Conservation (phyloP, 1,139 yeast species). For the Blastobotrys proliferans region DNA sequence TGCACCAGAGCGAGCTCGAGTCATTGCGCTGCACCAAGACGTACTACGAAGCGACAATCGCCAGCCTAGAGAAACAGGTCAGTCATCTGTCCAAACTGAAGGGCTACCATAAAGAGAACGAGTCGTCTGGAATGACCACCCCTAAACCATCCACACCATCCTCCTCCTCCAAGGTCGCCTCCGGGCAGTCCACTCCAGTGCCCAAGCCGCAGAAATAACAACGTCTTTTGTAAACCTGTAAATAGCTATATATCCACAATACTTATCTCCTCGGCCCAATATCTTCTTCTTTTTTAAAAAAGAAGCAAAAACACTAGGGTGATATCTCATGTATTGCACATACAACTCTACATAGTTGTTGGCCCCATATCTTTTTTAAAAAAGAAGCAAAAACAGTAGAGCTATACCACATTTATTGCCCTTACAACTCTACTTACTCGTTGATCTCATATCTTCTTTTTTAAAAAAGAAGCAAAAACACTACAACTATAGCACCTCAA, state of each 20-base stretch:
- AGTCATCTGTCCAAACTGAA: background rate
- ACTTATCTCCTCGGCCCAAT: background rate
- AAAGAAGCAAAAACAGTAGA: too few species aligned
- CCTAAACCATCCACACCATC: background rate
- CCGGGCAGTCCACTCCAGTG: background rate
- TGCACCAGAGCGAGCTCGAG: constrained; percentile 6
- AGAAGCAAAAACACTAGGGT: too few species aligned
- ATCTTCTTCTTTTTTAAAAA: too few species aligned
- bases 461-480: too few species aligned
- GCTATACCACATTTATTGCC: too few species aligned
- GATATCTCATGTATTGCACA: too few species aligned
- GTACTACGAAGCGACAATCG: constrained; percentile 4
- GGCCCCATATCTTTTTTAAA: too few species aligned
- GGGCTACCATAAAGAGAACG: constrained; percentile 7
- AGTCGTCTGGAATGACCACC: background rate
- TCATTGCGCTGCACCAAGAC: constrained; percentile 1
- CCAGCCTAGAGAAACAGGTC: constrained; percentile 1
- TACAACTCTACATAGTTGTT: too few species aligned
- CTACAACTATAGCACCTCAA: constrained; percentile 20
- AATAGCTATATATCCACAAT: constrained; percentile 1
- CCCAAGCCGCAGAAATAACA: background rate
- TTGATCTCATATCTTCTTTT: too few species aligned
- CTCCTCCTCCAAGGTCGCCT: background rate
- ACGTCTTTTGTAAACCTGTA: background rate
- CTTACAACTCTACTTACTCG: too few species aligned